Base-by-base conservation (phyloP, 176 grass and related monocot species). In the Metroxylon sagu region DNA sequence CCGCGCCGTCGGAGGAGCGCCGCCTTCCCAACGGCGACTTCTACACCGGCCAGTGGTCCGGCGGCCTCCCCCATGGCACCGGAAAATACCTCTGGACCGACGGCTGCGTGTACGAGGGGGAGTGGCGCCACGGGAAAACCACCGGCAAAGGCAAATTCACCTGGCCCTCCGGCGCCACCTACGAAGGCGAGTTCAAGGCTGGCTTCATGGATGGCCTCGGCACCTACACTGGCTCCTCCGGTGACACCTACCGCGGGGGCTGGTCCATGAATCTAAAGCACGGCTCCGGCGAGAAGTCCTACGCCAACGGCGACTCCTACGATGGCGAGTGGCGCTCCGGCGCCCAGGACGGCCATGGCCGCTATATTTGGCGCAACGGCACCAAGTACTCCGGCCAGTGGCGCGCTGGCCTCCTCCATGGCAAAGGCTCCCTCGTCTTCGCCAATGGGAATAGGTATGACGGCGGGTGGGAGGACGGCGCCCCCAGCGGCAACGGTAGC, bases 391-490 rank as follows among this genome's bases (percentile, higher is more conserved):
- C 39, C 1, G 65, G 65, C 28, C 65, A 43, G 4, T 68, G 52
- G 65, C 29, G 28, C 5, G 65, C 29, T 52, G 65, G 65, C 4
- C 52, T 68, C 29, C 35, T 68, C 29, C 65, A 68, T 3, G 53
- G 53, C 29, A 17, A 52, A 1, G 65, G 65, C 4, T 35, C 27
- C 52, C n/a, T 68, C 17, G 19, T 56, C 52, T 56, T 21, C 5
- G 52, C 65, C 25, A 68, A 68, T 39, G 52, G 65, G 52, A 68
- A 56, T 26, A 27, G 77, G 59, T 98, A 85, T 68, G 84, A 98
- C 51, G 93, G 93, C 71, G 80, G 73, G 1, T 98, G 93, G 93
- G 82, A 98, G 57, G 81, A 89, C 27, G 93, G 93, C 29, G 76
- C 64, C 55, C 93, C 93, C 29, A 69, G 62, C 39, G 93, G 93